Conservation (phyloP, 176 grass and related monocot species). For the Cymbopogon citratus region DNA sequence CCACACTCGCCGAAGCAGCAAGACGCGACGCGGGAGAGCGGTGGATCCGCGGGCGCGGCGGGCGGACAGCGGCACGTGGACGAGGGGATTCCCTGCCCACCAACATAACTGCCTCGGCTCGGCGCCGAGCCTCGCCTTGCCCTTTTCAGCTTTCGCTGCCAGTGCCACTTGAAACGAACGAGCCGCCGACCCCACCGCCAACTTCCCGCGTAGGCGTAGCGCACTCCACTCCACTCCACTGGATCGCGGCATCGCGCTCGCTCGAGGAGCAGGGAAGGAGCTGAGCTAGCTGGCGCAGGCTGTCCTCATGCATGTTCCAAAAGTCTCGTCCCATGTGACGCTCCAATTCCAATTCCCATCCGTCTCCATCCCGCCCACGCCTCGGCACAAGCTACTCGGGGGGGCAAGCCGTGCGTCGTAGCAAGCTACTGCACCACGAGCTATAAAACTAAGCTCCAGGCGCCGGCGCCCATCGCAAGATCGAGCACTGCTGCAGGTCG, state of each 20-base stretch:
- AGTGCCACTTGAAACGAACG: slow-evolving; percentile 26
- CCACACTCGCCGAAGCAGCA: neutral
- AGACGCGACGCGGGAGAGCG: neutral
- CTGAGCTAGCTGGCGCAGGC: slow-evolving; percentile 45
- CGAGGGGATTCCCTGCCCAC: slow-evolving; percentile 30
- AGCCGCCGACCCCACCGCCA: slow-evolving; percentile 4
- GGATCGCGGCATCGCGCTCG: neutral
- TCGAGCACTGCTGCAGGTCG: neutral
- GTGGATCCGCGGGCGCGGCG: neutral
- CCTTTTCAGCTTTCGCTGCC: slow-evolving; percentile 26
- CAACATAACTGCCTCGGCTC: slow-evolving; percentile 24
- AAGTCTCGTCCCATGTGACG: slow-evolving; percentile 66
- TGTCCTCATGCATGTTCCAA: slow-evolving; percentile 65
- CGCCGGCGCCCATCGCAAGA: slow-evolving; percentile 26
- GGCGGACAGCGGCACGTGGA: slow-evolving; percentile 53
- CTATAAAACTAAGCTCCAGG: slow-evolving; percentile 34
- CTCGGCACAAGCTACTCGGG: neutral
- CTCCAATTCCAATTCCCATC: slow-evolving; percentile 39
- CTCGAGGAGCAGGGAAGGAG: neutral
- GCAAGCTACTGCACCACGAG: neutral
- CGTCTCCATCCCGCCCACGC: neutral
- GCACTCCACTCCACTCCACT: neutral
- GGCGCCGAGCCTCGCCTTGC: neutral
- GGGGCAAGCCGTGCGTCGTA: neutral
- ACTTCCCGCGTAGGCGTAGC: neutral